Evolutionary conservation across 805 yeast species (phyloP), one percentile per base, ranked within the genome.

Genomic region (Nakazawaea peltata): DNA sequence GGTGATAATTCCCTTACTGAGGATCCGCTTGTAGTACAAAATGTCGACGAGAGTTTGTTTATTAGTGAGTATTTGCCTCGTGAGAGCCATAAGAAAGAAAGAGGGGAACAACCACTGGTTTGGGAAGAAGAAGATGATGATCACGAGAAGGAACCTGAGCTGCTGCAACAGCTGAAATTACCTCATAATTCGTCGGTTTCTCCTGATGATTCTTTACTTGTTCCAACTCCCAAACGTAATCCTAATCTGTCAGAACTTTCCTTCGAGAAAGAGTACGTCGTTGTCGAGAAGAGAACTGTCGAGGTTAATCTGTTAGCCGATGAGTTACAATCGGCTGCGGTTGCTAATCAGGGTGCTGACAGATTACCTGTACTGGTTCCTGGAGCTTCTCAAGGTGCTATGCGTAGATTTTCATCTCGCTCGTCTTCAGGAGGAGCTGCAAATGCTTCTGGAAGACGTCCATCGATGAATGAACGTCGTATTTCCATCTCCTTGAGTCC

Each of bases 251-350:
- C 38, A 13, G 82, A 77, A 35, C 50, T 69, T 16, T 65, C 70
- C 18, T 60, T 77, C 38, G 95, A 86, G 47, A 78, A 75, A 44
- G 97, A 87, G 49, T 90, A 90, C 48, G 97, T 90, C 23, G 94
- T 90, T 26, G 88, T 90, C 19, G 97, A 90, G 54, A 92, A 90
- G 54, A 72, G 94, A 33, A 85, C 92, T 0, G 97, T 90, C 3
- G 97, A 92, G 53, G 94, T 90, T 7, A 90, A 90, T 61, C 90
- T 95, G 2, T 66, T 92, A 39, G 98, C 98, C 3, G 97, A 90
- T 56, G 96, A 88, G 53, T 61, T 90, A 34, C 88, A 85, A 12
- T 61, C 64, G 40, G 78, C 78, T 3, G 77, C 72, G 1, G 65
- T 63, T 41, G 61, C 63, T 9, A n/a, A n/a, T n/a, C n/a, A n/a